phyloP scores from a whole-genome alignment of 202 grass and related monocot genomes.

The Panicum hallii region DNA sequence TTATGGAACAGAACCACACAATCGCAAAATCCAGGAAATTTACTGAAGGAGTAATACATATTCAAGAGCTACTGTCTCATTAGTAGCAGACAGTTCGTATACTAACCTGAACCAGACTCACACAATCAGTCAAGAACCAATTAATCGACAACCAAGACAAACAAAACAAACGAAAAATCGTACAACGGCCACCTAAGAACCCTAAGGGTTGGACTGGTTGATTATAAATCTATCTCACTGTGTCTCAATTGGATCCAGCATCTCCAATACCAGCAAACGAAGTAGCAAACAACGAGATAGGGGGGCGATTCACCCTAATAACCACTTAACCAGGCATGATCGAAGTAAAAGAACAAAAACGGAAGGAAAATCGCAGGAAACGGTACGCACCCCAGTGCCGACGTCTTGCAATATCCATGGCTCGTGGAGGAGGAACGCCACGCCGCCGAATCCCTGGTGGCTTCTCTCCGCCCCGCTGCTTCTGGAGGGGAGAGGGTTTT shows the following conservation, averaged over 20 bases:
- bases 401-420: neutral
- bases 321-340: neutral
- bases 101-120: neutral
- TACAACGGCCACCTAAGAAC: neutral
- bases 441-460: neutral
- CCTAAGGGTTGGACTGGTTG: neutral
- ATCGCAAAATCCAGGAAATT: neutral
- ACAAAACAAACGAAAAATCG: neutral
- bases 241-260: conserved; percentile 1
- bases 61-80: neutral
- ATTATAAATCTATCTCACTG: neutral
- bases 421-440: neutral
- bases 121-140: neutral
- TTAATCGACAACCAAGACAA: neutral
- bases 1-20: neutral
- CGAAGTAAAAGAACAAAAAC: neutral
- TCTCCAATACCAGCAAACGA: neutral
- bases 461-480: conserved; percentile 7
- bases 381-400: conserved; percentile 18
- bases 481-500: neutral
- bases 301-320: neutral
- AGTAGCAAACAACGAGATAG: neutral
- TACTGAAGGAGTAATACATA: neutral
- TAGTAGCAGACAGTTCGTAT: neutral
- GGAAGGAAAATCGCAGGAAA: neutral